These are phyloP conservation scores for Leccinum longicurvipes DNA, from an alignment of 768 basidiomycete species.

Conservation along the genomic window DNA sequence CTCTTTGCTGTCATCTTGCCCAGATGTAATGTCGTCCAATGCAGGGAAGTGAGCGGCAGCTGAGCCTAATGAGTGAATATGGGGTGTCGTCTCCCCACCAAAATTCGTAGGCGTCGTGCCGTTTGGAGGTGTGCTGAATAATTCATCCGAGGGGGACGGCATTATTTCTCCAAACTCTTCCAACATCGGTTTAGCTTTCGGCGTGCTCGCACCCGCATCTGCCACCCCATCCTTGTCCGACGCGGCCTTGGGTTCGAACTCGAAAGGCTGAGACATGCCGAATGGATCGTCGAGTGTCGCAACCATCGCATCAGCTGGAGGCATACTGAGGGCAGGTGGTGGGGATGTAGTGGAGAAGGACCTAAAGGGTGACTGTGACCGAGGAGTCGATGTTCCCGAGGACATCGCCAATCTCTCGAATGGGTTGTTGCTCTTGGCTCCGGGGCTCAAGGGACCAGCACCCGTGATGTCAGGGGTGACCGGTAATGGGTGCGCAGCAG, in stretches of 20 bases:
- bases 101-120: constrained; percentile 30
- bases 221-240: constrained; percentile 18
- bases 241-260: constrained; percentile 7
- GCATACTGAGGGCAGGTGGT: constrained; percentile 35
- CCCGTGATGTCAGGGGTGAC: constrained; percentile 60
- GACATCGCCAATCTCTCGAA: constrained; percentile 71
- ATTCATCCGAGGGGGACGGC: constrained; percentile 38
- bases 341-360: constrained; percentile 41
- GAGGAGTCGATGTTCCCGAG: constrained; percentile 37
- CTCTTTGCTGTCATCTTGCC: constrained; percentile 28
- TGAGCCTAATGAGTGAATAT: constrained; percentile 26
- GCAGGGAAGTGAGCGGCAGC: constrained; percentile 36
- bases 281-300: constrained; percentile 47
- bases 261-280: constrained; percentile 39
- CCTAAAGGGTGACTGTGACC: constrained; percentile 60
- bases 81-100: constrained; percentile 11
- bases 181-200: constrained; percentile 11
- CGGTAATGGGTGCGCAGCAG: constrained; percentile 73
- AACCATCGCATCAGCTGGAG: constrained; percentile 4
- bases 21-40: constrained; percentile 29
- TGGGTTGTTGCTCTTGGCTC: constrained; percentile 82
- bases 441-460: constrained; percentile 39
- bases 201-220: constrained; percentile 21
- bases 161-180: constrained; percentile 21
- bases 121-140: constrained; percentile 60